Percentiles rank a stretch among this genome's conserved stretches.
Conservation (phyloP, 805 yeast species). For the Candida maesae region DNA sequence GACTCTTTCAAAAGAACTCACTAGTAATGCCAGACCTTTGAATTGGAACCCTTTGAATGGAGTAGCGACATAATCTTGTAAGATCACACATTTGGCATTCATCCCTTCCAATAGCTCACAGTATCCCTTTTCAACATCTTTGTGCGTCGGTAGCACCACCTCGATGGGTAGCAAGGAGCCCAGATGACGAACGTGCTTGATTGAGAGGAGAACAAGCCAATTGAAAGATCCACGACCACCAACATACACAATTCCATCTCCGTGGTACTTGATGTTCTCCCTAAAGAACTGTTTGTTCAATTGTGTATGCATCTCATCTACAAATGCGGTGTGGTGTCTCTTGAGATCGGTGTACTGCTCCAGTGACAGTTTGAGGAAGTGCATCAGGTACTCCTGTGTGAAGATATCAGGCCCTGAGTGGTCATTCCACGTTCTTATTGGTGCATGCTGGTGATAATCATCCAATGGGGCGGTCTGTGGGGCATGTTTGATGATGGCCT, state of each 20-base stretch:
- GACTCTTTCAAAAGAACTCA: constrained; percentile 72
- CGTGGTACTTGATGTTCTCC: constrained; percentile 44
- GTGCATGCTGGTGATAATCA: constrained; percentile 2
- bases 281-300: constrained; percentile 52
- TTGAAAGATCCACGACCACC: constrained; percentile 61
- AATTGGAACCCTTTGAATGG: constrained; percentile 60
- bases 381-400: constrained; percentile 48
- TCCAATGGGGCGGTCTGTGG: constrained; percentile 6
- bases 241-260: constrained; percentile 60
- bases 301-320: constrained; percentile 37
- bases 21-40: constrained; percentile 64
- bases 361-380: constrained; percentile 43
- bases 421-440: constrained; percentile 6
- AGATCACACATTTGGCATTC: constrained; percentile 61
- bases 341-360: constrained; percentile 42
- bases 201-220: constrained; percentile 50
- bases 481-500: constrained; percentile 1
- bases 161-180: constrained; percentile 64
- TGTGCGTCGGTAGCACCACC: constrained; percentile 59
- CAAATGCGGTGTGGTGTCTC: constrained; percentile 43
- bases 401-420: constrained; percentile 39
- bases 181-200: constrained; percentile 43
- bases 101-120: constrained; percentile 53
- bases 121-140: constrained; percentile 66
- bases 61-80: constrained; percentile 57